Evolutionary conservation across 2,329 filamentous ascomycete species (phyloP).

Genomic region (Calonectria fujianensis): DNA sequence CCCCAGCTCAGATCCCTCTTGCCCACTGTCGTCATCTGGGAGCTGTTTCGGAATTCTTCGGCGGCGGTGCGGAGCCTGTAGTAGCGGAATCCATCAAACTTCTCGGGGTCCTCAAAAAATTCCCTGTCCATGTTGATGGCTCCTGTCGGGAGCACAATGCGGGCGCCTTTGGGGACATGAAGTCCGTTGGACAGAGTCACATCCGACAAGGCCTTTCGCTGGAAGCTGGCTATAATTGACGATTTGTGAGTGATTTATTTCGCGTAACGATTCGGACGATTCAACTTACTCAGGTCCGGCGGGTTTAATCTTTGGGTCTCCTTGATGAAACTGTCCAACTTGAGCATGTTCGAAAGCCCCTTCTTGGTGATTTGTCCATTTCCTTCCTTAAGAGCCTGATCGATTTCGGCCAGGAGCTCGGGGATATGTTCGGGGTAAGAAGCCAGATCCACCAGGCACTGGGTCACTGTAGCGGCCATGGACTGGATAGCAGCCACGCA

Average conservation of each 20-base stretch:
- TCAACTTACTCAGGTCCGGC: constrained; percentile 29
- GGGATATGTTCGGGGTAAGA: constrained; percentile 29
- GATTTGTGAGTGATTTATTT: not conserved
- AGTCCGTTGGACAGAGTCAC: constrained; percentile 35
- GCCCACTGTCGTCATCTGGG: constrained; percentile 31
- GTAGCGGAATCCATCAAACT: constrained; percentile 33
- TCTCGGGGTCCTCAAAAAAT: constrained; percentile 31
- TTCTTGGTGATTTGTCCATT: constrained; percentile 28
- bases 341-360: constrained; percentile 31
- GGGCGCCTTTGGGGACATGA: constrained; percentile 33
- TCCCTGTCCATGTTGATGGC: constrained; percentile 39
- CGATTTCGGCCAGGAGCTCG: constrained; percentile 26
- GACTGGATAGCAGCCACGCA: constrained; percentile 39
- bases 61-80: constrained; percentile 24
- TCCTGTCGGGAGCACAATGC: constrained; percentile 29
- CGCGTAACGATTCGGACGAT: not conserved
- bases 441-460: constrained; percentile 35
- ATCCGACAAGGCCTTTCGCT: constrained; percentile 34
- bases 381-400: not conserved
- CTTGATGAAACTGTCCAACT: constrained; percentile 39
- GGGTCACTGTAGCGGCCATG: constrained; percentile 36
- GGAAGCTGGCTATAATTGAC: constrained; percentile 19
- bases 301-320: constrained; percentile 34
- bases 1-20: constrained; percentile 38
- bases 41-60: constrained; percentile 13